Evolutionary conservation across 83 land plant genomes (phyloP).

Genomic region (Larix sibirica): DNA sequence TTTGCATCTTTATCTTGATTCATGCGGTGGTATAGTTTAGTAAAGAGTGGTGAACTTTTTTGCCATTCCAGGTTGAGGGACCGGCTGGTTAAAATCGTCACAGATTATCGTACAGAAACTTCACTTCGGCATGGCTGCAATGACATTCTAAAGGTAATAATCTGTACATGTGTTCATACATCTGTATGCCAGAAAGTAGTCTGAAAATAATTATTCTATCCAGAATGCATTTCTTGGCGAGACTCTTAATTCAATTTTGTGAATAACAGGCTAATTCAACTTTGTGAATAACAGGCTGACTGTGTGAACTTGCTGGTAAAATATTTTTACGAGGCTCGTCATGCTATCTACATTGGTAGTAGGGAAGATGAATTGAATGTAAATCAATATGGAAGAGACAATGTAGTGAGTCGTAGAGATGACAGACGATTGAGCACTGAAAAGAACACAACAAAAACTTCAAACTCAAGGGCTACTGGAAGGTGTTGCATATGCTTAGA

Average conservation of each 20-base stretch:
- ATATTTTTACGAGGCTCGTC: slow-evolving; percentile 86
- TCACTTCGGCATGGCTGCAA: slow-evolving; percentile 97
- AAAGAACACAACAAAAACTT: slow-evolving; percentile 34
- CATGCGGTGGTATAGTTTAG: neutral
- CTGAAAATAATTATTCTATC: neutral
- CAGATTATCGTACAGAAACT: slow-evolving; percentile 96
- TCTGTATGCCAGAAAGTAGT: neutral
- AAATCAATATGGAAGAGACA: neutral
- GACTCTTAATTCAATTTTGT: neutral
- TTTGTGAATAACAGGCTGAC: slow-evolving; percentile 71
- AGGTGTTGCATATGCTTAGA: slow-evolving; percentile 96
- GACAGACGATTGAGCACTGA: slow-evolving; percentile 14
- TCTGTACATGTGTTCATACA: neutral
- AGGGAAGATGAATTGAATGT: slow-evolving; percentile 46
- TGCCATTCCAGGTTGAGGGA: slow-evolving; percentile 77
- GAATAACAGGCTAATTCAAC: slow-evolving; percentile 52
- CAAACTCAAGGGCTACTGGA: slow-evolving; percentile 73
- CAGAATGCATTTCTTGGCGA: neutral
- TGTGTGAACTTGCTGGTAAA: slow-evolving; percentile 85
- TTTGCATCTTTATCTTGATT: neutral
- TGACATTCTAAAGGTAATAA: slow-evolving; percentile 84
- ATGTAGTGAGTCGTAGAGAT: neutral
- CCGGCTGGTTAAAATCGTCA: slow-evolving; percentile 91
- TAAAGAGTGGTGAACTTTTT: neutral
- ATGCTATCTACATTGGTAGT: slow-evolving; percentile 77